phyloP scores from a whole-genome alignment of 768 basidiomycete genomes.

The Calocybe gangraenosa region DNA sequence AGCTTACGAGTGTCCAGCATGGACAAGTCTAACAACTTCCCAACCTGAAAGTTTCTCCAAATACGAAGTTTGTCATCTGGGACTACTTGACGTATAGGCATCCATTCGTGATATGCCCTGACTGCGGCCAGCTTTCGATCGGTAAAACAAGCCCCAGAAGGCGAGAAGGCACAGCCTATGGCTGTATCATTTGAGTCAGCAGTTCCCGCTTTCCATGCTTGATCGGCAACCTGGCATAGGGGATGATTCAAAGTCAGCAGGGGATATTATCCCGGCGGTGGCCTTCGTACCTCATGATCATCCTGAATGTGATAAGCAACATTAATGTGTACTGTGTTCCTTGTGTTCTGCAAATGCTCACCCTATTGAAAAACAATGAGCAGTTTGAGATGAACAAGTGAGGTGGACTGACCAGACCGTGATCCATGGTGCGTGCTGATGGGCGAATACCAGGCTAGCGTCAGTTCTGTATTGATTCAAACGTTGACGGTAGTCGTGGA shows the following conservation, averaged over 20 bases:
- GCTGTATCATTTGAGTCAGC: slow-evolving; percentile 52
- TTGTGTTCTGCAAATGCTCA: slow-evolving; percentile 9
- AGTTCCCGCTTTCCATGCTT: slow-evolving; percentile 54
- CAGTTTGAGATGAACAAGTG: background rate
- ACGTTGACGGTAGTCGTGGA: slow-evolving; percentile 51
- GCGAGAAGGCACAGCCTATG: slow-evolving; percentile 44
- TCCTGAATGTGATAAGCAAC: slow-evolving; percentile 26
- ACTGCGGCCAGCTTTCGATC: slow-evolving; percentile 57
- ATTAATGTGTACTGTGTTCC: background rate
- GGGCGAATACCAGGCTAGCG: slow-evolving; percentile 39
- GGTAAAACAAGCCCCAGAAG: slow-evolving; percentile 53
- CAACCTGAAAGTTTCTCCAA: slow-evolving; percentile 62
- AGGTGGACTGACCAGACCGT: slow-evolving; percentile 40
- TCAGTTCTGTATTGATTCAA: slow-evolving; percentile 52
- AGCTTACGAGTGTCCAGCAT: slow-evolving; percentile 57
- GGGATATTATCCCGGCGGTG: background rate
- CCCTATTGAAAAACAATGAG: slow-evolving; percentile 12
- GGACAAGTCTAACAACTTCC: slow-evolving; percentile 55
- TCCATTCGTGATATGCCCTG: slow-evolving; percentile 59
- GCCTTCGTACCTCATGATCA: slow-evolving; percentile 41
- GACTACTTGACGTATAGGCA: slow-evolving; percentile 56
- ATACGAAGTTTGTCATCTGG: slow-evolving; percentile 53
- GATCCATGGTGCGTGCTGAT: slow-evolving; percentile 51
- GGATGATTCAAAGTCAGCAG: background rate
- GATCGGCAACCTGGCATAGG: slow-evolving; percentile 42